Conservation (phyloP, 2,329 filamentous ascomycete species). For the Dactylellina leptospora region DNA sequence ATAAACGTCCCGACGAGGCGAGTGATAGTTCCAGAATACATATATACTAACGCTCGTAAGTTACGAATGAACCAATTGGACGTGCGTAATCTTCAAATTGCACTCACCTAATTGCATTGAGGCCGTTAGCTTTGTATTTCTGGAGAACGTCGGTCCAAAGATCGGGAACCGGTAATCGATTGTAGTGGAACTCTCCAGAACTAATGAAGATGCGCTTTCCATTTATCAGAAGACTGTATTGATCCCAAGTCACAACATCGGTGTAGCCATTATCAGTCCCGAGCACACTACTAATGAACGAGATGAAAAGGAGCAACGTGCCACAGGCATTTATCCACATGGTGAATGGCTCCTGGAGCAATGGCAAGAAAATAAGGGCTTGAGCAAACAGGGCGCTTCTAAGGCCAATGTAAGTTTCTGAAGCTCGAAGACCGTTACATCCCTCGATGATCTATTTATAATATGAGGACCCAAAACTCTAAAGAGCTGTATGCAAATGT, state of each 20-base stretch:
- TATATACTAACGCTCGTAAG: slow-evolving; percentile 59
- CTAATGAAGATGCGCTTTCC: slow-evolving; percentile 65
- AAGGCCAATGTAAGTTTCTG: too few species aligned
- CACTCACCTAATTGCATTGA: slow-evolving; percentile 63
- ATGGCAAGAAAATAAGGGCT: too few species aligned
- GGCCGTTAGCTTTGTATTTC: slow-evolving; percentile 65
- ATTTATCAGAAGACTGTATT: slow-evolving; percentile 65
- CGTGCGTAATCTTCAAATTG: not conserved
- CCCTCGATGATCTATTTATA: too few species aligned
- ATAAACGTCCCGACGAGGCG: slow-evolving; percentile 61
- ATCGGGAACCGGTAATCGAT: slow-evolving; percentile 66
- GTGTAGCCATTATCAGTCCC: slow-evolving; percentile 62
- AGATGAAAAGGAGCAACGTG: too few species aligned
- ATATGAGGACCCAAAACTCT: too few species aligned
- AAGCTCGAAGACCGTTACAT: too few species aligned
- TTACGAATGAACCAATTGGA: slow-evolving; percentile 19
- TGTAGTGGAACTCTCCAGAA: slow-evolving; percentile 67
- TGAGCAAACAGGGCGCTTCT: too few species aligned
- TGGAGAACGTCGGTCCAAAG: slow-evolving; percentile 67
- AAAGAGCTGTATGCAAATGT: too few species aligned
- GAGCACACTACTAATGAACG: too few species aligned
- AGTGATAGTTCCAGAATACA: slow-evolving; percentile 66
- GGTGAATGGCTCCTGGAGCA: too few species aligned
- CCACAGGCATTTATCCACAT: too few species aligned
- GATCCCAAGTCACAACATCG: slow-evolving; percentile 65